A percentile compares a stretch with the other conserved stretches of the same genome.
Evolutionary conservation across 1,284 basidiomycete genomes (phyloP).

Genomic region (Marasmius oreades): DNA sequence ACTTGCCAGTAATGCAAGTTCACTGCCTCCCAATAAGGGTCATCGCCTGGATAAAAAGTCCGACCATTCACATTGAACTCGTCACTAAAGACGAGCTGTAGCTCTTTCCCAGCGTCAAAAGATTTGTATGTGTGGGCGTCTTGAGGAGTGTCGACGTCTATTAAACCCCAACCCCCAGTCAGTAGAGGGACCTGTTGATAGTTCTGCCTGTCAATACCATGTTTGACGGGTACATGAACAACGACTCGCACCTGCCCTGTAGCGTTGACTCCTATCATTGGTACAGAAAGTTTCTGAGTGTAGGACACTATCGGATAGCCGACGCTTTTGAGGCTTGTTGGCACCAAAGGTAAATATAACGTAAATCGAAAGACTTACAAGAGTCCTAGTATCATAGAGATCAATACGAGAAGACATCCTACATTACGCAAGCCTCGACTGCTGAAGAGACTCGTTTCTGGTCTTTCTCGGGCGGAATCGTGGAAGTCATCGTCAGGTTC

Average conservation of each 20-base stretch:
- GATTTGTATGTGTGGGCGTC: constrained; percentile 39
- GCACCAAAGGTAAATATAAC: not conserved
- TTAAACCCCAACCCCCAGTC: constrained; percentile 39
- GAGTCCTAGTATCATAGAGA: constrained; percentile 33
- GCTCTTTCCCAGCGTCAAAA: constrained; percentile 31
- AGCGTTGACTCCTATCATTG: not conserved
- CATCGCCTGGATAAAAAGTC: constrained; percentile 43
- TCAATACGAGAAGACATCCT: constrained; percentile 44
- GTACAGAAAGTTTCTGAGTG: not conserved
- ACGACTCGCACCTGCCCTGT: constrained; percentile 12
- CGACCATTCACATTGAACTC: constrained; percentile 61
- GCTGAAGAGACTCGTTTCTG: constrained; percentile 26
- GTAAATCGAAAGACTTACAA: constrained; percentile 26
- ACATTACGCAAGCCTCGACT: constrained; percentile 45
- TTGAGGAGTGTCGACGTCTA: constrained; percentile 50
- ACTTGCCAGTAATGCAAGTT: constrained; percentile 48
- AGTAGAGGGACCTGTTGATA: constrained; percentile 30
- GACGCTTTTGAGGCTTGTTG: not conserved
- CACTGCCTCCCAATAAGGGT: constrained; percentile 30
- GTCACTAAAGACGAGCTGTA: constrained; percentile 46
- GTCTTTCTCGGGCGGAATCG: constrained; percentile 24
- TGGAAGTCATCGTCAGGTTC: constrained; percentile 37
- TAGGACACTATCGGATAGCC: not conserved
- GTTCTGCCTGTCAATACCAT: not conserved
- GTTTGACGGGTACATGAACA: not conserved